Base-by-base conservation (phyloP, 345 rosid species). In the Populus euphratica region DNA sequence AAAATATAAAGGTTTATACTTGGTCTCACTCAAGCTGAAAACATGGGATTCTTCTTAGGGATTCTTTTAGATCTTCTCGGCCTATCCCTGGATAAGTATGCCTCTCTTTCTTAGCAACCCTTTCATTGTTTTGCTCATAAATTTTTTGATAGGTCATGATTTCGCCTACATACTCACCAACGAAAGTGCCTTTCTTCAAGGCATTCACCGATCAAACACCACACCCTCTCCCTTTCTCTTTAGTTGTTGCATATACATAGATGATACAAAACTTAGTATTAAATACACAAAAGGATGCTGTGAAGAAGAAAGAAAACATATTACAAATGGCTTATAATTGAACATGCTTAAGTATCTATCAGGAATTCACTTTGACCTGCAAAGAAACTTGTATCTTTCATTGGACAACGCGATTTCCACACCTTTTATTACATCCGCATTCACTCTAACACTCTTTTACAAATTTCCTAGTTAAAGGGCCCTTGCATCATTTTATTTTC, bases 381-480 rank as follows among this genome's bases (percentile, higher is more conserved):
- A 81, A 76, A 68, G 73, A 43, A 13, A 72, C 80, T 18, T 44
- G 79, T 50, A 81, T 67, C 65, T 80, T 80, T 39, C 74, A 23
- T 35, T 76, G 80, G 18, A 76, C 65, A 29, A 76, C 70, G 10
- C 77, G 76, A 44, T 81, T 76, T 25, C 77, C 73, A 35, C 83
- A 81, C 39, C 68, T 52, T 73, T 69, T 76, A 36, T 33, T 72
- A 73, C 80, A 81, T 6, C 80, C 83, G 35, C 83, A 81, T 52
- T 76, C 56, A 67, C 31, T 63, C 83, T 80, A 81, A 73, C 83
- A 81, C 47, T 81, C 83, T 69, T 81, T 81, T 10, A 81, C 61
- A 69, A 81, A 81, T 44, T 67, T 81, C 73, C 75, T 77, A 1
- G 31, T 81, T 68, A 81, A 38, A 54, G 73, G 83, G 1, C 80